Base-by-base conservation (phyloP, 257 asterid genomes). In the Eucommia ulmoides region DNA sequence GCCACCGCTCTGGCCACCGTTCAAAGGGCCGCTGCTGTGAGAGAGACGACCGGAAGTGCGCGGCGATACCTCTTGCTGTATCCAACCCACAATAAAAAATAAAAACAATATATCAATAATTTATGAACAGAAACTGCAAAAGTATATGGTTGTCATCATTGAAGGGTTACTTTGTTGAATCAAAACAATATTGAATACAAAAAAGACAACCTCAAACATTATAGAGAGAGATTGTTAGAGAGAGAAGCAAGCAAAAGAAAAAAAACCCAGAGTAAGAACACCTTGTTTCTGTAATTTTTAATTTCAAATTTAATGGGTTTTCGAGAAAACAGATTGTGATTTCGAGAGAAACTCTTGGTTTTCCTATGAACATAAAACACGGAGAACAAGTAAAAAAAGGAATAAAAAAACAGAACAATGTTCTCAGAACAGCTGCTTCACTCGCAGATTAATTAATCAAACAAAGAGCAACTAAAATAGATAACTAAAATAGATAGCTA, bases 31-130 rank as follows among this genome's bases (percentile, higher is more conserved):
- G 57, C 99, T 91, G 72, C 99, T 91, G 74, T 91, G 99, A 1
- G 99, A 86, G 26, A 91, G 75, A 59, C 99, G 65, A 29, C 99
- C 99, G 20, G 96, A 91, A 60, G 96, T 86, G 53, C 96, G 87
- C 1, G 99, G 99, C 58, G 99, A 91, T 57, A 79, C 95, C 25
- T 91, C 99, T 79, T 91, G 99, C 94, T 81, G 87, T 53, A 68
- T 33, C 33, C 41, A 22, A 58, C 18, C 48, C 20, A 42, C 45
- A 42, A 15, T 18, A 10, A 38, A 38, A n/a, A n/a, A n/a, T n/a
- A n/a, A n/a, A n/a, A n/a, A n/a, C n/a, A n/a, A n/a, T n/a, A n/a
- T n/a, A n/a, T n/a, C n/a, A n/a, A n/a, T n/a, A n/a, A n/a, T n/a
- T n/a, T n/a, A n/a, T n/a, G n/a, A n/a, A n/a, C n/a, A n/a, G n/a